phyloP scores from a whole-genome alignment of 1,139 yeast genomes.

The Dujonia santamariae region DNA sequence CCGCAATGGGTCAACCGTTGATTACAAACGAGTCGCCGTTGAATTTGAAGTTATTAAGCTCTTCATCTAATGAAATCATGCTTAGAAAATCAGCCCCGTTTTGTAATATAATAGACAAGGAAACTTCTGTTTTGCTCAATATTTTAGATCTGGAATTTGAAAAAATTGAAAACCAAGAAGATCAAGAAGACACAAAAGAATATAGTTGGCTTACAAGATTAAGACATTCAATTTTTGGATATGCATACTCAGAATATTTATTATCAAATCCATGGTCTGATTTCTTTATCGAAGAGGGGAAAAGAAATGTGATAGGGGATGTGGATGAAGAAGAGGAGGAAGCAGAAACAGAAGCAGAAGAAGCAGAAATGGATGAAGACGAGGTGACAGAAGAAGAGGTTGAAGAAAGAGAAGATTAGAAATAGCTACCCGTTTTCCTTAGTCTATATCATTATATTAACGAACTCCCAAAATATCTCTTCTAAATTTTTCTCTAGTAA shows the following conservation, averaged over 20 bases:
- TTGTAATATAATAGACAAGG: conserved; percentile 3
- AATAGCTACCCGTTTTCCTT: too few relatives aligned
- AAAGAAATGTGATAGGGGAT: neutral
- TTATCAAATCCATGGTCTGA: conserved; percentile 6
- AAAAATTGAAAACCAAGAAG: neutral
- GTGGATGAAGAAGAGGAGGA: conserved; percentile 1
- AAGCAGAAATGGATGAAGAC: neutral
- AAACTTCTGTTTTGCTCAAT: conserved; percentile 3
- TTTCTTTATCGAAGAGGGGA: conserved; percentile 1
- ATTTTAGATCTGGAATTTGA: conserved; percentile 7
- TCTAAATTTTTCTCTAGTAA: conserved; percentile 1
- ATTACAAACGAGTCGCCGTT: conserved; percentile 1
- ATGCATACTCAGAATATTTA: conserved; percentile 5
- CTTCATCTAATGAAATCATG: neutral
- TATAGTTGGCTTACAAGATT: conserved; percentile 1
- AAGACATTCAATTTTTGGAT: conserved; percentile 3
- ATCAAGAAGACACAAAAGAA: neutral
- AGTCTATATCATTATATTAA: too few relatives aligned
- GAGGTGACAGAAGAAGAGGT: too few relatives aligned
- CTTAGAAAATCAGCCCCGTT: conserved; percentile 7
- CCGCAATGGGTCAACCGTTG: conserved; percentile 7
- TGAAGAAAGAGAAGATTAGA: too few relatives aligned
- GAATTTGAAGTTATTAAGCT: conserved; percentile 1
- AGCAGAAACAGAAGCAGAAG: neutral
- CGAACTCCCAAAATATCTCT: too few relatives aligned